Conservation (phyloP, 208 protist species). For the Leishmania gerbilli region DNA sequence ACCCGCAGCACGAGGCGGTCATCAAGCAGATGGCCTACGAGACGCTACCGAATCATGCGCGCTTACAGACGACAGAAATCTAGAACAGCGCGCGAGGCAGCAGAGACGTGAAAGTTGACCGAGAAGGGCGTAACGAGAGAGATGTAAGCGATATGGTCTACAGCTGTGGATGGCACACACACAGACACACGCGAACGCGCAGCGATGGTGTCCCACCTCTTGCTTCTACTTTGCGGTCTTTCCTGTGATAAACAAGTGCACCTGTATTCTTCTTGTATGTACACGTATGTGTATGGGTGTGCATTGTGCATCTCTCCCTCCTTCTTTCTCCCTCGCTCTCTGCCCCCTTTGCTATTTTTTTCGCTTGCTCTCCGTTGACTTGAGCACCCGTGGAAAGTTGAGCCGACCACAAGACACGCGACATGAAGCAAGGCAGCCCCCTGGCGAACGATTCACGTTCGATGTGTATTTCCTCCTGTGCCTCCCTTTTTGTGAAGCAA, state of each 20-base stretch:
- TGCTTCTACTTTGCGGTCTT: not conserved
- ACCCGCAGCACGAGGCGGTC: conserved; percentile 48
- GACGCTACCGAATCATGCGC: conserved; percentile 19
- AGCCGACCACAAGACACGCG: not conserved
- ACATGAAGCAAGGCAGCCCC: not conserved
- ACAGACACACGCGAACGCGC: not conserved
- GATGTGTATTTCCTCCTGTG: not conserved
- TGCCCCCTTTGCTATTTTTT: not conserved
- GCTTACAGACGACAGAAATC: not conserved
- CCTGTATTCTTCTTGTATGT: not conserved
- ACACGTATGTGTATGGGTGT: not conserved
- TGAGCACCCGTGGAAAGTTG: not conserved
- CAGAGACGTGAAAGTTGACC: not conserved
- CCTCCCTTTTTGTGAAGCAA: not conserved
- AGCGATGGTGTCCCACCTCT: not conserved
- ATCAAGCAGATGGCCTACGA: conserved; percentile 57
- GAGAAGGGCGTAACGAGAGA: not conserved
- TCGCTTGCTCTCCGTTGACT: not conserved
- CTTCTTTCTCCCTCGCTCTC: not conserved
- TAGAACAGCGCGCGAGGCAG: not conserved
- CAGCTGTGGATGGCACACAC: not conserved
- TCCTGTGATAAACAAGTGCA: not conserved
- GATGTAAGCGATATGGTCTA: not conserved
- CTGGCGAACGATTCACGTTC: not conserved
- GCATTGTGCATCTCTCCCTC: not conserved